Percentiles rank a stretch among this genome's conserved stretches.
These are phyloP conservation scores for Trametes pubescens DNA, from an alignment of 1,284 basidiomycete species.

Conservation along the genomic window DNA sequence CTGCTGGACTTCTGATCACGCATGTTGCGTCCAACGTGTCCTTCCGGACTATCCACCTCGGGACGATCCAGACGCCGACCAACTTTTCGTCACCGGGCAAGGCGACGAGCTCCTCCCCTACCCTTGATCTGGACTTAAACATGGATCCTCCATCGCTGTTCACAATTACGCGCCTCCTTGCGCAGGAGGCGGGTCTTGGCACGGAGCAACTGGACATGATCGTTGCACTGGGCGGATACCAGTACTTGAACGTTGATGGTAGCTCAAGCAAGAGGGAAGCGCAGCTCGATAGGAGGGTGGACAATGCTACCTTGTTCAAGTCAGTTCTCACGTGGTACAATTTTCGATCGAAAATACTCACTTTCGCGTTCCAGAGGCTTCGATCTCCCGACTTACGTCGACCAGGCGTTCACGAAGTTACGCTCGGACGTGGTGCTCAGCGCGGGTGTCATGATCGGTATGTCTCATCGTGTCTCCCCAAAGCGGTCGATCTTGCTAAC, in stretches of 20 bases:
- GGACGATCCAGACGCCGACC: conserved; percentile 65
- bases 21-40: conserved; percentile 71
- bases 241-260: conserved; percentile 56
- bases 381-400: conserved; percentile 71
- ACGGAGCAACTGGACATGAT: conserved; percentile 74
- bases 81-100: conserved; percentile 65
- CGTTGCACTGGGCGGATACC: conserved; percentile 73
- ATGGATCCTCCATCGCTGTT: conserved; percentile 78
- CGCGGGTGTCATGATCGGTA: conserved; percentile 68
- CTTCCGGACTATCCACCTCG: conserved; percentile 71
- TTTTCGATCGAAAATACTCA: not conserved
- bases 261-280: not conserved
- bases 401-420: conserved; percentile 71
- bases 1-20: conserved; percentile 65
- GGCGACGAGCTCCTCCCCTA: conserved; percentile 64
- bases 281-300: conserved; percentile 38
- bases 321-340: conserved; percentile 40
- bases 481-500: not conserved
- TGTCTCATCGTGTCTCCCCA: conserved; percentile 3
- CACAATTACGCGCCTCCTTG: conserved; percentile 72
- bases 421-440: conserved; percentile 68
- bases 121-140: conserved; percentile 71
- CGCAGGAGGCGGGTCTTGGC: conserved; percentile 69
- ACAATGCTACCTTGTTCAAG: conserved; percentile 59
- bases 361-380: conserved; percentile 57